phyloP scores from a whole-genome alignment of 1,284 basidiomycete genomes.

The Microbotryomycetes sp. region DNA sequence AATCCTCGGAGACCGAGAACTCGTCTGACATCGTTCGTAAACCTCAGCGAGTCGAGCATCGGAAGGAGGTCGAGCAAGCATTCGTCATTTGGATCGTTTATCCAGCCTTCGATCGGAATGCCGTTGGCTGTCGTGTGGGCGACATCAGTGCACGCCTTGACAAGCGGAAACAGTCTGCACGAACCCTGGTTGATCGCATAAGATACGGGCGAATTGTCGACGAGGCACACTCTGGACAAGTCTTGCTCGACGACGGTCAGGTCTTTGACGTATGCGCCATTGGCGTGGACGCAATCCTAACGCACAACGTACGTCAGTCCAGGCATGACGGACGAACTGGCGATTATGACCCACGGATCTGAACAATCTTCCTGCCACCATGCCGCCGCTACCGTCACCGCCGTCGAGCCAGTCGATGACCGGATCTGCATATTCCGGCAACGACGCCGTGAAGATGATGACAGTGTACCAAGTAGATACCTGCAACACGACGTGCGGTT shows the following conservation, averaged over 20 bases:
- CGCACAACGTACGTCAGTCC: constrained; percentile 6
- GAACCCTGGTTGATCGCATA: constrained; percentile 87
- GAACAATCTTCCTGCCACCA: constrained; percentile 81
- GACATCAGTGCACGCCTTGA: neutral
- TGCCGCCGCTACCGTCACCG: constrained; percentile 59
- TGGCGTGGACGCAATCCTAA: constrained; percentile 83
- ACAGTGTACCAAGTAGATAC: constrained; percentile 98
- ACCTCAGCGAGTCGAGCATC: constrained; percentile 87
- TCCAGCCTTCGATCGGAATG: constrained; percentile 98
- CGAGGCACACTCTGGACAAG: constrained; percentile 79
- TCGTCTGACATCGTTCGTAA: constrained; percentile 88
- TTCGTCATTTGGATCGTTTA: constrained; percentile 92
- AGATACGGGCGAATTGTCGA: constrained; percentile 93
- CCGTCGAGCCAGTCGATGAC: constrained; percentile 99
- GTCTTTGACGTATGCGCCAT: constrained; percentile 93
- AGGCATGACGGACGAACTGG: neutral
- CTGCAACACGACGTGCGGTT: constrained; percentile 44
- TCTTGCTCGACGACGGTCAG: constrained; percentile 79
- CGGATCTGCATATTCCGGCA: constrained; percentile 98
- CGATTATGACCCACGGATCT: constrained; percentile 61
- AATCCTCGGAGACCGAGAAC: constrained; percentile 67
- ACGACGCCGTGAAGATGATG: constrained; percentile 96
- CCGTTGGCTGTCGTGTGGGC: constrained; percentile 64
- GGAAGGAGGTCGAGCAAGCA: constrained; percentile 91
- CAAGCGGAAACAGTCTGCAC: constrained; percentile 35